Percentiles rank a stretch among this genome's conserved stretches.
These are phyloP conservation scores for Viola odorata DNA, from an alignment of 345 rosid genomes.

Conservation along the genomic window DNA sequence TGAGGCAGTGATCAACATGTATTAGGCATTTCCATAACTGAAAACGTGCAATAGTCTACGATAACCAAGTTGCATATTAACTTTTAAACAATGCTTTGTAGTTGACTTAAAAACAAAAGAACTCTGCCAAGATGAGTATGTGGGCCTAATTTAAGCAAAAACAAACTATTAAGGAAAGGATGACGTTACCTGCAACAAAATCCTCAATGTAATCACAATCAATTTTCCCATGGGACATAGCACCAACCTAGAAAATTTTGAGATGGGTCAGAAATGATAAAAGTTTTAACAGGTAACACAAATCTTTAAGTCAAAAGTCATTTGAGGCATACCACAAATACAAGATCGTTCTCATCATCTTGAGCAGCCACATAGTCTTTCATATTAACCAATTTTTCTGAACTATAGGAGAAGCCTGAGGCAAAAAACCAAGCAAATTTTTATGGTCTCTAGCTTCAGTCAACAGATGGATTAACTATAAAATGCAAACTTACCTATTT, in stretches of 20 bases:
- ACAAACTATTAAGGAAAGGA: background rate
- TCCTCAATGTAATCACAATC: slow-evolving; percentile 26
- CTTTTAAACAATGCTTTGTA: no score
- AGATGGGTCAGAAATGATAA: background rate
- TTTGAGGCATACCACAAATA: slow-evolving; percentile 72
- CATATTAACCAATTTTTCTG: slow-evolving; percentile 61
- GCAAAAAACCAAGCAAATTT: slow-evolving; percentile 9
- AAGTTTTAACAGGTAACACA: background rate
- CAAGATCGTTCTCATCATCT: slow-evolving; percentile 51
- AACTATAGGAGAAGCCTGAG: slow-evolving; percentile 80
- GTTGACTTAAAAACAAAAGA: no score
- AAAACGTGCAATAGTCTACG: no score
- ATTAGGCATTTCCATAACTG: no score
- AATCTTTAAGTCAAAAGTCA: background rate
- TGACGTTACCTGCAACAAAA: slow-evolving; percentile 17
- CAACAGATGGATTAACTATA: background rate
- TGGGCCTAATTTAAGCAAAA: background rate
- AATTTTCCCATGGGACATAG: slow-evolving; percentile 77
- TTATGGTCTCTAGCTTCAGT: background rate
- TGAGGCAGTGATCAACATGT: no score
- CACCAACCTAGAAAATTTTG: slow-evolving; percentile 53
- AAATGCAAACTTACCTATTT: slow-evolving; percentile 49
- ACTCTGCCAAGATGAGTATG: no score
- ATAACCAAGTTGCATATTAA: no score
- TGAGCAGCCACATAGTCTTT: slow-evolving; percentile 48